These are phyloP conservation scores for Zoysia matrella DNA, from an alignment of 202 grass and related monocot species.

Conservation along the genomic window DNA sequence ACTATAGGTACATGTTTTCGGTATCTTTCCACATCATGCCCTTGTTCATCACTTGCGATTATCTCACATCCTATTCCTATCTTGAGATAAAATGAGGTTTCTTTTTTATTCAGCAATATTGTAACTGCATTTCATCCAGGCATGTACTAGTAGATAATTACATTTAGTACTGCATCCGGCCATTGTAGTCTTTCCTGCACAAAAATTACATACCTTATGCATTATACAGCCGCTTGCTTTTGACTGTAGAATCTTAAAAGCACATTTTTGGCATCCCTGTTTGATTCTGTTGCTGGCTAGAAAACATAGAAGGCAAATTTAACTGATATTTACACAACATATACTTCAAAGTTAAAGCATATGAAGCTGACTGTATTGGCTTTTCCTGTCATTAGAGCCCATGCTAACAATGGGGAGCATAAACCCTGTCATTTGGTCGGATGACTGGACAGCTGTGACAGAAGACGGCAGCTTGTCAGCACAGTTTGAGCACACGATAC, in stretches of 20 bases:
- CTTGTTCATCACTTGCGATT: neutral
- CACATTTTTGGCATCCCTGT: neutral
- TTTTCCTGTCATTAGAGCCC: constrained; percentile 58
- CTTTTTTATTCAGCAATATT: neutral
- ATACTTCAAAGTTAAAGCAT: constrained; percentile 9
- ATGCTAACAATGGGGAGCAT: constrained; percentile 91
- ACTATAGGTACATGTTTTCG: constrained; percentile 80
- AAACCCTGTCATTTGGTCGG: constrained; percentile 76
- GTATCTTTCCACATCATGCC: neutral
- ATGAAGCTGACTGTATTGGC: constrained; percentile 1
- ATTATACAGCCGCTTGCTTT: neutral
- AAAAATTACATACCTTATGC: neutral
- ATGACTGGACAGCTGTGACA: constrained; percentile 93
- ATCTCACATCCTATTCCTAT: neutral
- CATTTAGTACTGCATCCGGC: neutral
- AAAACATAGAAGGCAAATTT: neutral
- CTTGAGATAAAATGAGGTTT: neutral
- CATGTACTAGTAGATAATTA: neutral
- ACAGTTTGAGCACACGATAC: constrained; percentile 90
- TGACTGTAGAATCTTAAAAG: neutral
- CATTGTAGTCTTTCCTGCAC: constrained; percentile 16
- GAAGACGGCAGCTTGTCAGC: constrained; percentile 84
- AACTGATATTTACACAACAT: neutral
- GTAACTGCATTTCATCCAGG: neutral
- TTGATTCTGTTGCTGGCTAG: neutral